These are phyloP conservation scores for Arthrobotrys sphaeroides DNA, from an alignment of 2,329 filamentous ascomycete genomes.

Conservation along the genomic window DNA sequence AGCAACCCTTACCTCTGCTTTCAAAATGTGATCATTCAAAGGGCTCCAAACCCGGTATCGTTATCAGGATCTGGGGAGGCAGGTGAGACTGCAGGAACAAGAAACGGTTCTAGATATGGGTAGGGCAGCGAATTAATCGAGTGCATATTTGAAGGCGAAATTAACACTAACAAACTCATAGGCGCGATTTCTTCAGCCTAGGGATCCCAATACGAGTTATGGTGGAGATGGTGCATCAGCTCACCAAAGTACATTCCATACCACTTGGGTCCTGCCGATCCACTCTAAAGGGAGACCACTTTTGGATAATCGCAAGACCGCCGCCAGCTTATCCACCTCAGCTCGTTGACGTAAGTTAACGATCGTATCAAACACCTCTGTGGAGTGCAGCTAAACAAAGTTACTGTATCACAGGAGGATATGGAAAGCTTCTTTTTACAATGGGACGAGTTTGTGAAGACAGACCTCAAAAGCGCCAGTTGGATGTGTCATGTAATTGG, in stretches of 20 bases:
- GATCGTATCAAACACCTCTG: neutral
- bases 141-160: neutral
- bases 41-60: constrained; percentile 34
- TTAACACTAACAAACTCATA: neutral
- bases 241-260: constrained; percentile 48
- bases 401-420: constrained; percentile 51
- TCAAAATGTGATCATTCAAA: constrained; percentile 53
- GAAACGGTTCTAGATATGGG: constrained; percentile 40
- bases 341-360: constrained; percentile 44
- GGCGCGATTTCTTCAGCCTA: constrained; percentile 50
- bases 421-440: constrained; percentile 54
- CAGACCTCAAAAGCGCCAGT: constrained; percentile 39
- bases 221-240: constrained; percentile 44
- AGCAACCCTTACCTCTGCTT: constrained; percentile 52
- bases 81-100: constrained; percentile 20
- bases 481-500: constrained; percentile 53
- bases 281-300: constrained; percentile 43
- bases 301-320: constrained; percentile 51
- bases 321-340: constrained; percentile 51
- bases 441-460: constrained; percentile 53
- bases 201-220: constrained; percentile 49
- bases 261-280: constrained; percentile 46
- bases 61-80: constrained; percentile 17
- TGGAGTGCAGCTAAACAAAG: neutral
- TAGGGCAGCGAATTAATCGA: neutral